Percentiles rank a stretch among this genome's conserved stretches.
Conservation (phyloP, 2,329 filamentous ascomycete genomes). For the Claviceps quebecensis region DNA sequence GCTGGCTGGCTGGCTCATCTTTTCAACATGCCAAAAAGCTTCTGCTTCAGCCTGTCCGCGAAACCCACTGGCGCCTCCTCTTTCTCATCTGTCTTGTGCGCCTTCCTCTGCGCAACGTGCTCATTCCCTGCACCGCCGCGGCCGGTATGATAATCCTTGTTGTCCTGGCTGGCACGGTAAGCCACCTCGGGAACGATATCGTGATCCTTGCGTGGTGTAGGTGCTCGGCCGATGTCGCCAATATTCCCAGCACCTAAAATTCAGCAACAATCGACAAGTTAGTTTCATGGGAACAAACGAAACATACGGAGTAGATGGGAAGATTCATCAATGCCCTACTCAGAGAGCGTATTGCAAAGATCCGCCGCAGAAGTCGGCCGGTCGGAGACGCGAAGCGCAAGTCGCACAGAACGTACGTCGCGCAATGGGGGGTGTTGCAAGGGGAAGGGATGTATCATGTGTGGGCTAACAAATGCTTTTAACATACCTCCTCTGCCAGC, state of each 20-base stretch:
- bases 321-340: no score
- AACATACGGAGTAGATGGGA: not conserved
- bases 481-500: slow-evolving; percentile 41
- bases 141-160: slow-evolving; percentile 40
- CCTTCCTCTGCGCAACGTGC: slow-evolving; percentile 22
- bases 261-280: not conserved
- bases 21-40: slow-evolving; percentile 36
- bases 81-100: slow-evolving; percentile 12
- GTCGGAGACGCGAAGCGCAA: no score
- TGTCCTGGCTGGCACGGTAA: slow-evolving; percentile 32
- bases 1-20: slow-evolving; percentile 16
- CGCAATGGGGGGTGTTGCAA: no score
- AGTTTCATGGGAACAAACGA: not conserved
- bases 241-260: slow-evolving; percentile 43
- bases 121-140: slow-evolving; percentile 48
- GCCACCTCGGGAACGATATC: slow-evolving; percentile 40
- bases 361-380: no score
- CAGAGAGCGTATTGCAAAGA: no score
- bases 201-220: slow-evolving; percentile 30
- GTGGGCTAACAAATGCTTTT: no score
- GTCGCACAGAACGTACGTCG: no score
- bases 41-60: slow-evolving; percentile 44
- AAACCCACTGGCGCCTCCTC: slow-evolving; percentile 25
- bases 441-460: no score
- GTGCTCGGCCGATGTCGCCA: slow-evolving; percentile 29